phyloP scores from a whole-genome alignment of 257 asterid genomes.

The Solanum clarkiae region DNA sequence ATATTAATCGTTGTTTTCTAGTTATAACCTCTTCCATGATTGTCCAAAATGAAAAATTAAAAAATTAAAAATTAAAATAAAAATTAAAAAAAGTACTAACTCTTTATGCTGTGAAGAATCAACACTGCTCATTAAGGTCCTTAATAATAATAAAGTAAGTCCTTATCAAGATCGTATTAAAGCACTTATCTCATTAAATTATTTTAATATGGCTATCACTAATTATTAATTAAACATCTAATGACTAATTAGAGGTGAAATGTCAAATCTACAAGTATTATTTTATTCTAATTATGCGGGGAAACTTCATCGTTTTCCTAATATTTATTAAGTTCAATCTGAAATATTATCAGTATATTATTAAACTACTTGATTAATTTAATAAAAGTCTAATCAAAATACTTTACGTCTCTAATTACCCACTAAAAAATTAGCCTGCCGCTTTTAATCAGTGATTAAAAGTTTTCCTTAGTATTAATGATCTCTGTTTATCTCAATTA shows the following conservation, averaged over 20 bases:
- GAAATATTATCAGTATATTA: not conserved
- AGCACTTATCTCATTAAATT: not conserved
- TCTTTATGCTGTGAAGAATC: not conserved
- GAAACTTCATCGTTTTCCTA: not conserved
- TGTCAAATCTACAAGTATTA: not conserved
- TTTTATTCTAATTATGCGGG: not conserved
- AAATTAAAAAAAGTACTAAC: not conserved
- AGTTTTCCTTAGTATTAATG: not conserved
- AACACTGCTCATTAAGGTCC: not conserved
- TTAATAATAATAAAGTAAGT: not conserved
- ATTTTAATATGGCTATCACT: not conserved
- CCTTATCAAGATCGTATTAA: not conserved
- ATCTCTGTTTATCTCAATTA: not conserved
- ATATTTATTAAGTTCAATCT: not conserved
- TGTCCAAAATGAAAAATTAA: not conserved
- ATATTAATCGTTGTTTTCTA: not conserved
- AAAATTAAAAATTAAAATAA: no score
- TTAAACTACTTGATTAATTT: not conserved
- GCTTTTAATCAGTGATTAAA: not conserved
- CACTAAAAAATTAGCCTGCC: not conserved
- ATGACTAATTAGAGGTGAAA: not conserved
- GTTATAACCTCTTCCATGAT: not conserved
- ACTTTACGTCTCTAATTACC: not conserved
- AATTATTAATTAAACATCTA: not conserved
- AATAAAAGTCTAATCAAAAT: not conserved